Base-by-base conservation (phyloP, 768 basidiomycete genomes). In the Lyophyllum atratum region DNA sequence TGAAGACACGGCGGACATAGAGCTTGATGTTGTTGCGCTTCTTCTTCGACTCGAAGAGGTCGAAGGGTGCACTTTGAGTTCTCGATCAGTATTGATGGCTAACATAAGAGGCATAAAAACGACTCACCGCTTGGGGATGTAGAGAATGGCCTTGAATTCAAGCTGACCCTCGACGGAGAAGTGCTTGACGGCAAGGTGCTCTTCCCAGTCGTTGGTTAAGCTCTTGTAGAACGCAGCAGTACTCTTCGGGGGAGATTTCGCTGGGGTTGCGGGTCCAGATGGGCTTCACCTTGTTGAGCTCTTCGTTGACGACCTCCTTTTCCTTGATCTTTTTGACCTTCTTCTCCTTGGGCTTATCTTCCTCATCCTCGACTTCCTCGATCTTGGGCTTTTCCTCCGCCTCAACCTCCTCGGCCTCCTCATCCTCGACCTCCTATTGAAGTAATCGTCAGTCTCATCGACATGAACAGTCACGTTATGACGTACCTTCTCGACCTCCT, bases 11-110 rank as follows among this genome's bases (percentile, higher is more conserved):
- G 82, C 97, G 93, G 66, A 99, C 97, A 73, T 98, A 99, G 73
- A 99, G 95, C 81, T 99, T 99, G 85, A 99, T 98, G 90, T 98
- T 98, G 86, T 98, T 98, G 69, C 96, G 93, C 87, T 98, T 98
- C 92, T 98, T 98, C 90, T 99, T 98, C 59, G 92, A 92, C 82
- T 99, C 97, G 80, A 99, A 99, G 73, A 99, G 90, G 71, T 99
- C 97, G 77, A 98, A 98, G 51, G 97, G 97, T 43, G 96, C 97
- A 59, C 95, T 95, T 46, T 43, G 21, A 52, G 6, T 9, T 37
- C 17, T 34, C 10, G 31, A 55, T 61, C 31, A 61, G 52, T 46
- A 54, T 60, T 14, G 64, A 52, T 17, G 28, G 8, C 10, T 24
- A 4, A 40, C 5, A 10, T 19, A 40, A 15, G 19, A n/a, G n/a